Percentiles rank a stretch among this genome's conserved stretches.
These are phyloP conservation scores for Boletus rubescentipes DNA, from an alignment of 768 basidiomycete species.

Conservation along the genomic window DNA sequence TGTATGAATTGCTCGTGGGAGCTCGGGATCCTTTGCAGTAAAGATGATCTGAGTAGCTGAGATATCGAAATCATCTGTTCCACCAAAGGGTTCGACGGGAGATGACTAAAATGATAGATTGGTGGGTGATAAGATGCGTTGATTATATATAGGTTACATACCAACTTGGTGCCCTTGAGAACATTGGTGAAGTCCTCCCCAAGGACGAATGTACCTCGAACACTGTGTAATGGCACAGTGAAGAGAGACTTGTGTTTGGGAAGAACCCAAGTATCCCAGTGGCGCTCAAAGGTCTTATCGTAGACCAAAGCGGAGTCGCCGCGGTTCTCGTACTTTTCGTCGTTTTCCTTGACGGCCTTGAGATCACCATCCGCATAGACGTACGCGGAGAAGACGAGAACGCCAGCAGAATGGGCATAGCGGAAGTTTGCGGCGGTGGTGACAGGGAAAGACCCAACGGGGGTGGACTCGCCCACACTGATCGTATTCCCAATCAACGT, in stretches of 20 bases:
- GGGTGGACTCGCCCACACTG: conserved; percentile 34
- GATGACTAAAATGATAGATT: conserved; percentile 42
- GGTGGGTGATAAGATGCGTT: neutral
- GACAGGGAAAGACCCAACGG: conserved; percentile 68
- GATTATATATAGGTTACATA: conserved; percentile 33
- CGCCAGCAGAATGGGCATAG: conserved; percentile 51
- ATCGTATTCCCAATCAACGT: conserved; percentile 39
- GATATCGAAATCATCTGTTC: conserved; percentile 76
- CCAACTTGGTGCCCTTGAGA: conserved; percentile 68
- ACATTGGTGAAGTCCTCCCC: conserved; percentile 55
- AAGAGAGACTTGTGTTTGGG: conserved; percentile 74
- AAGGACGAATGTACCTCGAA: conserved; percentile 51
- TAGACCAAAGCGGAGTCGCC: conserved; percentile 74
- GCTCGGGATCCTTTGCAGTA: conserved; percentile 79
- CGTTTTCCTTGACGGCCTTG: conserved; percentile 63
- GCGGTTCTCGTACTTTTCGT: conserved; percentile 68
- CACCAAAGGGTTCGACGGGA: conserved; percentile 89
- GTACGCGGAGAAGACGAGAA: conserved; percentile 82
- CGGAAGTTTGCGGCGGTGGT: conserved; percentile 70
- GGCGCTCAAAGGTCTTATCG: conserved; percentile 66
- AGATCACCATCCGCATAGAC: conserved; percentile 79
- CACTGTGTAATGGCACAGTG: conserved; percentile 55
- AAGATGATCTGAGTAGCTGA: conserved; percentile 71
- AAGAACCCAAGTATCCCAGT: conserved; percentile 78
- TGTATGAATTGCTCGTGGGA: conserved; percentile 82